These are phyloP conservation scores for Tulasnella sp. DNA, from an alignment of 768 basidiomycete genomes.

Conservation along the genomic window DNA sequence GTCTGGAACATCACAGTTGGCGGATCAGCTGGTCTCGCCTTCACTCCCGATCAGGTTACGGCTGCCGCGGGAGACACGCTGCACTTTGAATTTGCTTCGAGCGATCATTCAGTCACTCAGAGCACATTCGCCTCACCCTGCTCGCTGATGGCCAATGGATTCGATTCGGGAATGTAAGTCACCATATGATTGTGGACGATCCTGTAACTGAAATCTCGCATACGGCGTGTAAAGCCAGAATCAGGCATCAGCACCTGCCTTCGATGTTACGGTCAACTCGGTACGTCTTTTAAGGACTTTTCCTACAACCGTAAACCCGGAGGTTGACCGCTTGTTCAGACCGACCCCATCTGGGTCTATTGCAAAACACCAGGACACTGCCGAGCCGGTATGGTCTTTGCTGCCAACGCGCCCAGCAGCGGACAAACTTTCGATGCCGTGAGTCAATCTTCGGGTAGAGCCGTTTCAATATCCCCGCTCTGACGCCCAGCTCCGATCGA, in stretches of 20 bases:
- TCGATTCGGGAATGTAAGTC: conserved; percentile 14
- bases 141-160: neutral
- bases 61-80: neutral
- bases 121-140: neutral
- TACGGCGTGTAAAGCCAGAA: too few relatives aligned
- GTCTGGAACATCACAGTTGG: neutral
- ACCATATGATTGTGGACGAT: neutral
- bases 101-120: neutral
- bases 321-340: conserved; percentile 24
- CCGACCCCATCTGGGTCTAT: conserved; percentile 42
- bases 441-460: neutral
- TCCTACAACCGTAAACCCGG: neutral
- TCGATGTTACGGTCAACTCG: conserved; percentile 11
- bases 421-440: conserved; percentile 15
- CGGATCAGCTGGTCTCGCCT: neutral
- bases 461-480: neutral
- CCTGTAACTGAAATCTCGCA: too few relatives aligned
- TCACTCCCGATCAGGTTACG: neutral
- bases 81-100: neutral
- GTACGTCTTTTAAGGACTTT: neutral
- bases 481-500: neutral
- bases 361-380: conserved; percentile 18
- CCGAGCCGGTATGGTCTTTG: conserved; percentile 16
- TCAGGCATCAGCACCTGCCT: neutral
- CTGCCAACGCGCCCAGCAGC: conserved; percentile 9